Percentiles rank a stretch among this genome's conserved stretches.
These are phyloP conservation scores for Botrytis aclada DNA, from an alignment of 2,329 filamentous ascomycete genomes.

Conservation along the genomic window DNA sequence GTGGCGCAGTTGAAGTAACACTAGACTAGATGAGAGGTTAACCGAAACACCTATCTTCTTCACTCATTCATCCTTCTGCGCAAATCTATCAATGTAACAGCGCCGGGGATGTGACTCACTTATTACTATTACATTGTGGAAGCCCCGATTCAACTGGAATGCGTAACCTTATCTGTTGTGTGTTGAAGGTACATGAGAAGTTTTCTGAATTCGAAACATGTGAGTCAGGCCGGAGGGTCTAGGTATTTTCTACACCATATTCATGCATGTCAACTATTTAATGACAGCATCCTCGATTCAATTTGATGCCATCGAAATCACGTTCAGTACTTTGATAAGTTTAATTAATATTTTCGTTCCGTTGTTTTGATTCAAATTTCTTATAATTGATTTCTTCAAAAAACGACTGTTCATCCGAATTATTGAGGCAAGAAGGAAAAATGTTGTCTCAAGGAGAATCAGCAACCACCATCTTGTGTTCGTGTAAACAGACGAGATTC, in stretches of 20 bases:
- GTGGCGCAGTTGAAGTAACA: not conserved
- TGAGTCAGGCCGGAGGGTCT: conserved; percentile 8
- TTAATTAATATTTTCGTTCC: not conserved
- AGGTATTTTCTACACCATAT: not conserved
- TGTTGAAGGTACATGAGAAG: not conserved
- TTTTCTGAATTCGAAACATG: not conserved
- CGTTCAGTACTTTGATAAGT: not conserved
- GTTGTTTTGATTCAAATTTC: not conserved
- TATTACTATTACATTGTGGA: not conserved
- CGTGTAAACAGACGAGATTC: conserved; percentile 38
- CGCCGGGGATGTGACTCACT: not conserved
- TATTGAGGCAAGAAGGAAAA: not conserved
- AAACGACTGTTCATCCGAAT: not conserved
- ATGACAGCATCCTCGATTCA: not conserved
- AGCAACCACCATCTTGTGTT: conserved; percentile 33
- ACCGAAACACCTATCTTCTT: not conserved
- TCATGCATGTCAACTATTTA: not conserved
- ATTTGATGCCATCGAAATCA: not conserved
- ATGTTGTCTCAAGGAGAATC: conserved; percentile 26
- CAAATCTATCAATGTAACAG: not conserved
- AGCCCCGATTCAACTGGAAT: not conserved
- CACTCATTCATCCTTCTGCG: not conserved
- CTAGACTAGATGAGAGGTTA: not conserved
- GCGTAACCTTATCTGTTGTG: not conserved
- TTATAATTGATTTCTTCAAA: not conserved